These are phyloP conservation scores for Blastobotrys persicus DNA, from an alignment of 1,139 yeast genomes.

Conservation along the genomic window DNA sequence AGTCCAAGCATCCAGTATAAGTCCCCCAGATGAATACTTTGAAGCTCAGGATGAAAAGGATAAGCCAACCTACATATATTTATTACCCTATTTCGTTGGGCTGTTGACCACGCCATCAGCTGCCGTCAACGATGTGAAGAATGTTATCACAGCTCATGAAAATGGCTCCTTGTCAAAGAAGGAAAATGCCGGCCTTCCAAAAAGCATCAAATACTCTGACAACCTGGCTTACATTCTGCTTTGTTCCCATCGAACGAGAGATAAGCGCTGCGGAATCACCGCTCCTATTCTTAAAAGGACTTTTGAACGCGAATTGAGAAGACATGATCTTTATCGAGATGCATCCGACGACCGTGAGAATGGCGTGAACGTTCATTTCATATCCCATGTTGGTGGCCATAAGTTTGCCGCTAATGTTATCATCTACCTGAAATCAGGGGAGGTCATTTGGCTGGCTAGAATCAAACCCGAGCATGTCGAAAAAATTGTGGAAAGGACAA, in stretches of 20 bases:
- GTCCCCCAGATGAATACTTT: constrained; percentile 32
- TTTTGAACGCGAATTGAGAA: constrained; percentile 69
- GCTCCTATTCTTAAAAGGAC: constrained; percentile 90
- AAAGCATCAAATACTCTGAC: constrained; percentile 1
- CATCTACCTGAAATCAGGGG: constrained; percentile 68
- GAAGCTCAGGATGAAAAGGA: constrained; percentile 24
- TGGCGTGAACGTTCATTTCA: constrained; percentile 67
- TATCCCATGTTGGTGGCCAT: constrained; percentile 95
- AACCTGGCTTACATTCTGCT: constrained; percentile 63
- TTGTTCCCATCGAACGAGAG: constrained; percentile 89
- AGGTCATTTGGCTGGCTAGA: constrained; percentile 84
- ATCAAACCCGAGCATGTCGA: constrained; percentile 74
- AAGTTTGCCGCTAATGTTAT: constrained; percentile 87
- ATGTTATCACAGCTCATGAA: constrained; percentile 37
- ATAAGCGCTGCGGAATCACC: constrained; percentile 88
- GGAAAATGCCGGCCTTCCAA: neutral
- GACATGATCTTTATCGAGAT: constrained; percentile 70
- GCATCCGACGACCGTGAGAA: constrained; percentile 65
- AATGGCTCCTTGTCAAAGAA: constrained; percentile 6
- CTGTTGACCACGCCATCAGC: constrained; percentile 42
- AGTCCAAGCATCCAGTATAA: constrained; percentile 36
- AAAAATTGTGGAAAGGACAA: constrained; percentile 72
- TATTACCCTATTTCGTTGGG: constrained; percentile 81
- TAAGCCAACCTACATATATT: constrained; percentile 41
- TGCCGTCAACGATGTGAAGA: constrained; percentile 38